These are phyloP conservation scores for Dictyostelium capitatum DNA, from an alignment of 78 protist genomes.

Conservation along the genomic window DNA sequence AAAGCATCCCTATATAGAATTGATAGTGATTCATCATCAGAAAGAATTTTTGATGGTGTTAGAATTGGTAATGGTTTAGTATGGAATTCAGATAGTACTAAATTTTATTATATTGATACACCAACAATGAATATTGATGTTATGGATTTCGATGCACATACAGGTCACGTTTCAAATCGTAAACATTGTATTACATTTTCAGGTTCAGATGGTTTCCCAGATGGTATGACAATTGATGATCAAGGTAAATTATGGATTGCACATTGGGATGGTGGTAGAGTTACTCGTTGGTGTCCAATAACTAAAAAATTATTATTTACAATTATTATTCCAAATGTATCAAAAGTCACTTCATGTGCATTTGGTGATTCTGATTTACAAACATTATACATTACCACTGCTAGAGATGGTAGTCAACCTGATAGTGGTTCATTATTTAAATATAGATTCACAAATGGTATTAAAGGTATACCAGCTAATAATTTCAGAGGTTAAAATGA, in stretches of 20 bases:
- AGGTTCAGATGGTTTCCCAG: conserved; percentile 23
- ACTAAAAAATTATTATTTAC: neutral
- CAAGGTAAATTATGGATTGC: conserved; percentile 82
- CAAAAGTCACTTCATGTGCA: conserved; percentile 47
- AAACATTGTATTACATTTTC: neutral
- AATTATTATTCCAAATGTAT: conserved; percentile 41
- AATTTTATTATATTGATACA: conserved; percentile 79
- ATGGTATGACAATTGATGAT: conserved; percentile 64
- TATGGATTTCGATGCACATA: conserved; percentile 12
- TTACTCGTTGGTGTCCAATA: conserved; percentile 71
- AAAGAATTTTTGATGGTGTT: neutral
- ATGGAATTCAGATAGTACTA: conserved; percentile 44
- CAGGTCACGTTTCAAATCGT: conserved; percentile 10
- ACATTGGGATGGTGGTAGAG: conserved; percentile 71
- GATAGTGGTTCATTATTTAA: conserved; percentile 30
- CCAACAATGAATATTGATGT: conserved; percentile 37
- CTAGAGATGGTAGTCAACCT: conserved; percentile 12
- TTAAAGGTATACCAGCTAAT: conserved; percentile 27
- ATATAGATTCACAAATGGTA: conserved; percentile 27
- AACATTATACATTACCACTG: conserved; percentile 64
- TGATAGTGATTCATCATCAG: neutral
- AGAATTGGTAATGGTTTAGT: conserved; percentile 68
- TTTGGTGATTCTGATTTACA: conserved; percentile 72
- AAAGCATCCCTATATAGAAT: conserved; percentile 44
- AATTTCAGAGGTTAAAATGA: conserved; percentile 18